A percentile compares a stretch with the other conserved stretches of the same genome.
phyloP scores from a whole-genome alignment of 2,329 filamentous ascomycete species.

The Penicillium sp. region DNA sequence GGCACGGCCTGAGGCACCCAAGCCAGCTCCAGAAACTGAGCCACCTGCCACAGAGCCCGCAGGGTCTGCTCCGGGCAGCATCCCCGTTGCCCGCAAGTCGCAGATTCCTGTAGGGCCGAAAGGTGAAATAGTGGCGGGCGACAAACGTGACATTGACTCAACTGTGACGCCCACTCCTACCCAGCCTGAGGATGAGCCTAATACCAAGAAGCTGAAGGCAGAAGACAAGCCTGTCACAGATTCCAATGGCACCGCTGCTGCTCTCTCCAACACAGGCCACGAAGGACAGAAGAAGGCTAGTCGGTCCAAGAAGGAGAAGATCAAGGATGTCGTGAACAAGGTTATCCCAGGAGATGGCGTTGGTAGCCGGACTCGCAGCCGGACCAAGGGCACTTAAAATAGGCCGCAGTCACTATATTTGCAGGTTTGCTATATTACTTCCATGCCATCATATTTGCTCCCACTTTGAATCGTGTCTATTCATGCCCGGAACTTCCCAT shows the following conservation, averaged over 20 bases:
- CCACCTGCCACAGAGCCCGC: conserved; percentile 2
- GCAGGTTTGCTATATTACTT: not conserved
- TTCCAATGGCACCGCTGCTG: conserved; percentile 15
- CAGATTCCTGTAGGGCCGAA: conserved; percentile 9
- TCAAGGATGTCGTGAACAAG: conserved; percentile 28
- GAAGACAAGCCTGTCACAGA: conserved; percentile 6
- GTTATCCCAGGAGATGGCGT: conserved; percentile 32
- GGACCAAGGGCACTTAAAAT: conserved; percentile 30
- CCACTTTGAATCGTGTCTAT: not conserved
- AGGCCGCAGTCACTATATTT: not conserved
- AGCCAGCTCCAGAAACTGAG: conserved; percentile 10
- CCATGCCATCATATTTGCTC: not conserved
- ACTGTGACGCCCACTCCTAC: conserved; percentile 1
- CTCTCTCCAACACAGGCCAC: conserved; percentile 15
- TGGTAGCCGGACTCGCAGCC: conserved; percentile 41
- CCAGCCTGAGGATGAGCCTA: conserved; percentile 17
- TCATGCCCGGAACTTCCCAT: not conserved
- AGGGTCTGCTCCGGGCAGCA: conserved; percentile 1
- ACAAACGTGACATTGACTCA: conserved; percentile 21
- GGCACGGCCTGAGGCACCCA: not conserved
- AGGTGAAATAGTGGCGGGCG: conserved; percentile 9
- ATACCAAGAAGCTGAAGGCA: conserved; percentile 38
- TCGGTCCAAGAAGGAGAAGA: conserved; percentile 32
- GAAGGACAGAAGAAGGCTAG: conserved; percentile 31
- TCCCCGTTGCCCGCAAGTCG: conserved; percentile 10